Evolutionary conservation across 176 grass and related monocot species (phyloP), one percentile per base, ranked within the genome.

Genomic region (Alloteropsis semialata): DNA sequence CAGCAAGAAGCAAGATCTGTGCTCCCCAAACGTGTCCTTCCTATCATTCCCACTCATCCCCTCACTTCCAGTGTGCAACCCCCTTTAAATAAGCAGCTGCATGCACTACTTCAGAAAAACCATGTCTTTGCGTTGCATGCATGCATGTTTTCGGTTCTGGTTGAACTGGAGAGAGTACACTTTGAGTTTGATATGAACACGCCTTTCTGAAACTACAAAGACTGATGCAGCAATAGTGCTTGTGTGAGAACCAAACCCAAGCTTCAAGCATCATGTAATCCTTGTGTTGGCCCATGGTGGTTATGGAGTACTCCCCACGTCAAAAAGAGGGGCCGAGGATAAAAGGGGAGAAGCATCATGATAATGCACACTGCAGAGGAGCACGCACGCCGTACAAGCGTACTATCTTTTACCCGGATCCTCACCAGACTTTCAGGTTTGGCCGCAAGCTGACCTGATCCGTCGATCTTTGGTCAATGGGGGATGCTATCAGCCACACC

Each of bases 251-350:
- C 59, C 73, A 86, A 79, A 74, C 65, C 74, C 62, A 87, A 83
- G 58, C 84, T 90, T 86, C 46, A 86, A 86, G 74, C 84, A 50
- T 90, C 84, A 58, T 74, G 33, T 86, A 78, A 90, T 73, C 84
- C 49, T 51, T 39, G 9, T 3, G 10, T 42, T 43, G 53, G 56
- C 19, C 46, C 78, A 64, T 81, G 78, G 72, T 65, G 63, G 38
- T 84, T 51, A 71, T 76, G 65, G 65, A 82, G 65, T 79, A 46
- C 74, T 65, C 58, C 42, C 67, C 48, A 79, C 49, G 41, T 72
- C 74, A 79, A 65, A 79, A 79, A 36, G 84, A 53, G 79, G 58
- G 32, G 25, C 5, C 56, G 67, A 86, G 78, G 38, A 78, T 67
- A 21, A 81, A 79, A 43, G 16, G 69, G 25, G 24, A 30, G 8